These are phyloP conservation scores for Senecio squalidus DNA, from an alignment of 140 eudicot species.

Conservation along the genomic window DNA sequence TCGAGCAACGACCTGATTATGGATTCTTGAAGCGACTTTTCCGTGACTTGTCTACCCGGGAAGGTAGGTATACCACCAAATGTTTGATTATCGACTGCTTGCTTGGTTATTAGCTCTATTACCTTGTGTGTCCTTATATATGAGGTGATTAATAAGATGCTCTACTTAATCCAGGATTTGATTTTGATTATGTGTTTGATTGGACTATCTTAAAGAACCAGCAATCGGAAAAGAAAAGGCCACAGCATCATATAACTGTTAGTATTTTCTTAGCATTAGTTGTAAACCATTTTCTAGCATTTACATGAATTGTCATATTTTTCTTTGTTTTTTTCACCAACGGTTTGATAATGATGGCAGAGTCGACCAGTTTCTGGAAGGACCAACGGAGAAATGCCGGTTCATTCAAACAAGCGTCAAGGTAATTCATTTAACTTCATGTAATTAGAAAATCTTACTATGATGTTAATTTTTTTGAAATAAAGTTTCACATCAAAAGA, in stretches of 20 bases:
- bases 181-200: conserved; percentile 75
- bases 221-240: conserved; percentile 47
- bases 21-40: conserved; percentile 79
- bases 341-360: conserved; percentile 22
- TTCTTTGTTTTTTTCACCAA: not conserved
- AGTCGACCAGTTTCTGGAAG: conserved; percentile 54
- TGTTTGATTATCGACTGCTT: not conserved
- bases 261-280: conserved; percentile 13
- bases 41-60: conserved; percentile 85
- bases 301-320: not conserved
- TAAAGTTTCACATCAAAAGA: not conserved
- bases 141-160: not conserved
- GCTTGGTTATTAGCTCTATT: not conserved
- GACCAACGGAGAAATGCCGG: conserved; percentile 42
- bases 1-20: conserved; percentile 93
- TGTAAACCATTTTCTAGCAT: not conserved
- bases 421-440: conserved; percentile 38
- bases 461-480: not conserved
- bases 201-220: conserved; percentile 80
- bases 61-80: conserved; percentile 44
- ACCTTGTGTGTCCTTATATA: not conserved
- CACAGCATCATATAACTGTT: conserved; percentile 45
- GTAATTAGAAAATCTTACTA: conserved; percentile 9
- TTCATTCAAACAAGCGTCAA: conserved; percentile 48
- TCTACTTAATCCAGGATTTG: conserved; percentile 47